Percentiles rank a stretch among this genome's conserved stretches.
phyloP scores from a whole-genome alignment of 2,329 filamentous ascomycete species.

The Penicillium freii region DNA sequence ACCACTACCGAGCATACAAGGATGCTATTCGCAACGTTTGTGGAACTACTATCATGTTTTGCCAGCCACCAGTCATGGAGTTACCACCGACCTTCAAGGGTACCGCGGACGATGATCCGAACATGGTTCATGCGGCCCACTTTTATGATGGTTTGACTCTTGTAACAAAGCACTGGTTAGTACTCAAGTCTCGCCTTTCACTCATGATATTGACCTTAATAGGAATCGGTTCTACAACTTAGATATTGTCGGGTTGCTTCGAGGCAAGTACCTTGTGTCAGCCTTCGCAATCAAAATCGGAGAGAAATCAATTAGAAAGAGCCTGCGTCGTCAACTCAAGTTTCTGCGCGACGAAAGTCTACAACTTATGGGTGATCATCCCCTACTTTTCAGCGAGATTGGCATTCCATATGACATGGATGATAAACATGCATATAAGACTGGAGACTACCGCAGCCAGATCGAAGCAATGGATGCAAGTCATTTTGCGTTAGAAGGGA shows the following conservation, averaged over 20 bases:
- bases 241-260: constrained; percentile 86
- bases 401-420: constrained; percentile 99
- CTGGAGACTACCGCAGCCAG: constrained; percentile 91
- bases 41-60: constrained; percentile 78
- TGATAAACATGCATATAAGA: constrained; percentile 90
- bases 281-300: constrained; percentile 91
- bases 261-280: constrained; percentile 82
- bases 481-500: constrained; percentile 85
- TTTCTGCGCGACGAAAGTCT: constrained; percentile 80
- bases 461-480: constrained; percentile 93
- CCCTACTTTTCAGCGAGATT: constrained; percentile 88
- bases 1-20: constrained; percentile 74
- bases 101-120: constrained; percentile 81
- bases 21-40: constrained; percentile 75
- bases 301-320: constrained; percentile 90
- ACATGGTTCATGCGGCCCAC: constrained; percentile 89
- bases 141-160: constrained; percentile 96
- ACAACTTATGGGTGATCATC: constrained; percentile 82
- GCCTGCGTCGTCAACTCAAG: constrained; percentile 80
- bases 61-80: constrained; percentile 88
- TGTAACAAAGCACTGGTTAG: constrained; percentile 90
- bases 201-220: constrained; percentile 10
- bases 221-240: constrained; percentile 94
- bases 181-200: accelerated
- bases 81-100: constrained; percentile 85